Conservation (phyloP, 805 yeast species). For the Candida boleticola region DNA sequence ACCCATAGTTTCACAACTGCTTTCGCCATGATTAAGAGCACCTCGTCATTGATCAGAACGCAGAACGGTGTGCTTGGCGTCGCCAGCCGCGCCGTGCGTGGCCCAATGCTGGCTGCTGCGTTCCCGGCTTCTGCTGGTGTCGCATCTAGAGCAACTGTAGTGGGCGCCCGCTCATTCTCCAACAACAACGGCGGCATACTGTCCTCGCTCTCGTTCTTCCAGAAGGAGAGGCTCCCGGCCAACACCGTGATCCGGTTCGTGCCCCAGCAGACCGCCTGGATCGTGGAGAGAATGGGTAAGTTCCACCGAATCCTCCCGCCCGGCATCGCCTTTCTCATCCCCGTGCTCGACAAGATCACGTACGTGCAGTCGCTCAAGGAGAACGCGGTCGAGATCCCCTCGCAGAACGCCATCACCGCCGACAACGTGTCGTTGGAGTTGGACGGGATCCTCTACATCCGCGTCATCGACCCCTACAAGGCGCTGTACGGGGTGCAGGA, state of each 20-base stretch:
- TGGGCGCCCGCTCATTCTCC: background rate
- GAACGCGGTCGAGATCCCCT: conserved; percentile 79
- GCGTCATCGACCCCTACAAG: conserved; percentile 77
- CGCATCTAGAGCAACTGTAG: background rate
- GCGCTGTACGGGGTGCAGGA: conserved; percentile 89
- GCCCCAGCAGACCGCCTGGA: conserved; percentile 90
- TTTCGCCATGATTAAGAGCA: background rate
- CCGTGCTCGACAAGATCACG: conserved; percentile 70
- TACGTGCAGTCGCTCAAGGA: conserved; percentile 84
- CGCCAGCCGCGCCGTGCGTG: background rate
- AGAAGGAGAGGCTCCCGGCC: conserved; percentile 63
- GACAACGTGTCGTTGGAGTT: conserved; percentile 83
- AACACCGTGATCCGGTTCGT: conserved; percentile 76
- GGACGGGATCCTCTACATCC: conserved; percentile 80
- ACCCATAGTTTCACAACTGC: too few relatives aligned
- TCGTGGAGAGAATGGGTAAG: conserved; percentile 88
- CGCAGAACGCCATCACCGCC: conserved; percentile 81
- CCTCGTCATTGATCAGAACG: background rate
- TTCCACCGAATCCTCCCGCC: conserved; percentile 66
- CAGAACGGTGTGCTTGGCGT: background rate
- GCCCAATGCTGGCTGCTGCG: too few relatives aligned
- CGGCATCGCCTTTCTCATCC: conserved; percentile 72
- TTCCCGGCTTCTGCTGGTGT: background rate
- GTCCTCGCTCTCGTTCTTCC: conserved; percentile 51
- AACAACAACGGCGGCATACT: conserved; percentile 3